These are phyloP conservation scores for Komagataella ulmi DNA, from an alignment of 805 yeast species.

Conservation along the genomic window DNA sequence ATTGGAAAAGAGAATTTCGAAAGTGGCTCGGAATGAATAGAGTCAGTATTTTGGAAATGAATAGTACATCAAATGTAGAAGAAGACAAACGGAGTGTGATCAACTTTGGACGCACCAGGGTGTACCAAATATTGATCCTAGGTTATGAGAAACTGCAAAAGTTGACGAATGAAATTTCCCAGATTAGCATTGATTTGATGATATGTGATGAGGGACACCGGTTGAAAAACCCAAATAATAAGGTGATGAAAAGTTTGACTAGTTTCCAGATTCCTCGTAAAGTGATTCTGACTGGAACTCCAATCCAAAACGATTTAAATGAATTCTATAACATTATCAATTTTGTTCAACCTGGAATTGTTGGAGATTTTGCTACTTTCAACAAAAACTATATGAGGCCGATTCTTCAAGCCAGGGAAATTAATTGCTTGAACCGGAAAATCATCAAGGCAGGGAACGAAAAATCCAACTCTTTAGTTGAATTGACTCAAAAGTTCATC, in stretches of 20 bases:
- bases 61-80: constrained; percentile 30
- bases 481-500: constrained; percentile 50
- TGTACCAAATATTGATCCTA: constrained; percentile 71
- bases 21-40: constrained; percentile 73
- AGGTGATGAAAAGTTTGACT: constrained; percentile 52
- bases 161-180: constrained; percentile 34
- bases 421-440: constrained; percentile 35
- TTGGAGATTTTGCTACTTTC: constrained; percentile 47
- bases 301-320: constrained; percentile 80
- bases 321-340: constrained; percentile 76
- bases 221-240: constrained; percentile 62
- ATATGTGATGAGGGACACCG: constrained; percentile 96
- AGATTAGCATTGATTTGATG: constrained; percentile 42
- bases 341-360: constrained; percentile 72
- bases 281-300: constrained; percentile 75
- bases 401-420: constrained; percentile 57
- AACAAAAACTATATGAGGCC: constrained; percentile 58
- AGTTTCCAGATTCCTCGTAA: constrained; percentile 39
- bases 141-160: constrained; percentile 76
- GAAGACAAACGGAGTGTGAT: constrained; percentile 44
- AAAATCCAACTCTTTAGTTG: constrained; percentile 49
- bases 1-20: constrained; percentile 80
- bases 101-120: constrained; percentile 51
- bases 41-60: constrained; percentile 53
- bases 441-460: constrained; percentile 44